These are phyloP conservation scores for Ogataea naganishii DNA, from an alignment of 805 yeast genomes.

Conservation along the genomic window DNA sequence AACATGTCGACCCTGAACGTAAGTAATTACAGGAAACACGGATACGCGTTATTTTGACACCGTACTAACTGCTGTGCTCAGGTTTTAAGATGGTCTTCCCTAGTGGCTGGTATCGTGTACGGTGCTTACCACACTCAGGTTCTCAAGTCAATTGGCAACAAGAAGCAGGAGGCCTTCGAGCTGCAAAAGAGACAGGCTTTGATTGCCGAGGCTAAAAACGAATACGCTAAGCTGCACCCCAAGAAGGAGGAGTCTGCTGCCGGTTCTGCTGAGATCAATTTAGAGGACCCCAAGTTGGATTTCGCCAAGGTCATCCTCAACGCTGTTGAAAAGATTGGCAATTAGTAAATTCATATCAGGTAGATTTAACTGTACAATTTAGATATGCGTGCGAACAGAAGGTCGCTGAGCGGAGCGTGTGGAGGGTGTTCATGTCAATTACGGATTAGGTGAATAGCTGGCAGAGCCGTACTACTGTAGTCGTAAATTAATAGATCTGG, in stretches of 20 bases:
- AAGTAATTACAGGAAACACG: conserved; percentile 11
- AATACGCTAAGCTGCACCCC: conserved; percentile 60
- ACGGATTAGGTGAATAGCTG: too few relatives aligned
- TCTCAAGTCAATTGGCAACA: conserved; percentile 51
- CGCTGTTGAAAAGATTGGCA: conserved; percentile 46
- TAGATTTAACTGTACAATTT: too few relatives aligned
- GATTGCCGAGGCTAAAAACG: conserved; percentile 82
- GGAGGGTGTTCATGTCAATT: not conserved
- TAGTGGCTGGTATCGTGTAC: conserved; percentile 80
- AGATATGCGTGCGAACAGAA: too few relatives aligned
- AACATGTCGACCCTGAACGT: conserved; percentile 45
- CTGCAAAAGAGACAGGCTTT: conserved; percentile 63
- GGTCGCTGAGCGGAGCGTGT: too few relatives aligned
- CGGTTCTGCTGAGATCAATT: conserved; percentile 45
- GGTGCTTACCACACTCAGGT: conserved; percentile 81
- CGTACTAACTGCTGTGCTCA: conserved; percentile 14
- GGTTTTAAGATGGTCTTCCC: conserved; percentile 89
- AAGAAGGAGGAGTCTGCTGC: conserved; percentile 33
- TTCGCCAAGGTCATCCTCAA: conserved; percentile 61
- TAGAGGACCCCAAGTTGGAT: conserved; percentile 89
- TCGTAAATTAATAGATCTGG: too few relatives aligned
- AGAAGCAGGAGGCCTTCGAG: conserved; percentile 47
- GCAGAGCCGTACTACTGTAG: too few relatives aligned
- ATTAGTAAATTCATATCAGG: conserved; percentile 6
- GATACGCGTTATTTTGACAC: conserved; percentile 3